Conservation (phyloP, 179 eudicot species). For the Silene vulgaris region DNA sequence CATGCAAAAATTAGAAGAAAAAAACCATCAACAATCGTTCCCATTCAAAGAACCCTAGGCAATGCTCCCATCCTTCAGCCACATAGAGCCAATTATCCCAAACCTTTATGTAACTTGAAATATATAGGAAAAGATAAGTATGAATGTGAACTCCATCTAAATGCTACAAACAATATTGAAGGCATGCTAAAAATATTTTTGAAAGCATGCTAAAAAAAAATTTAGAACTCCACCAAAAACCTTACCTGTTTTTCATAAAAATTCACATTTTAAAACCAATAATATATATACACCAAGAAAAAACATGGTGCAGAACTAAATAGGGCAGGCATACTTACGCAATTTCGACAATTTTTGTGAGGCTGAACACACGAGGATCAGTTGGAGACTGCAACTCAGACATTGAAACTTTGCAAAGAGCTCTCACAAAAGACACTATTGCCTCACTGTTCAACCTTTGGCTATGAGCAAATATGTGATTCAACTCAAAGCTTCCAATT, state of each 20-base stretch:
- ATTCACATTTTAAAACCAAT: background rate
- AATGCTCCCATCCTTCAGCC: background rate
- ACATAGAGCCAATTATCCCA: background rate
- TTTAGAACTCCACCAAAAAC: background rate
- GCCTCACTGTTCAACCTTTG: constrained; percentile 97
- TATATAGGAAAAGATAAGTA: background rate
- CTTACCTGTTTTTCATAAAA: background rate
- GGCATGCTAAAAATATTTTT: background rate
- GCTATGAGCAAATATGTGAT: constrained; percentile 99
- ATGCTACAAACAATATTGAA: background rate
- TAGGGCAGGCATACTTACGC: constrained; percentile 67
- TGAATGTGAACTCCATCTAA: background rate
- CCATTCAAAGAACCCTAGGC: background rate
- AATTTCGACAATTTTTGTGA: constrained; percentile 94
- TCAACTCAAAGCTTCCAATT: constrained; percentile 89
- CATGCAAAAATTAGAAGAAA: background rate
- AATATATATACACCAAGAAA: background rate
- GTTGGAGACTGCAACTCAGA: constrained; percentile 95
- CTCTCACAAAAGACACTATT: constrained; percentile 93
- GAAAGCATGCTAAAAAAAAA: background rate
- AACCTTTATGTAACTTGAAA: background rate
- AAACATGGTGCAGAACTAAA: background rate
- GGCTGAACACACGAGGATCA: constrained; percentile 95
- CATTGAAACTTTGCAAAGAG: constrained; percentile 96
- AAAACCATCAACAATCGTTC: background rate